Evolutionary conservation across 1,284 basidiomycete species (phyloP), one percentile per base, ranked within the genome.

Genomic region (Vanrija sp.): DNA sequence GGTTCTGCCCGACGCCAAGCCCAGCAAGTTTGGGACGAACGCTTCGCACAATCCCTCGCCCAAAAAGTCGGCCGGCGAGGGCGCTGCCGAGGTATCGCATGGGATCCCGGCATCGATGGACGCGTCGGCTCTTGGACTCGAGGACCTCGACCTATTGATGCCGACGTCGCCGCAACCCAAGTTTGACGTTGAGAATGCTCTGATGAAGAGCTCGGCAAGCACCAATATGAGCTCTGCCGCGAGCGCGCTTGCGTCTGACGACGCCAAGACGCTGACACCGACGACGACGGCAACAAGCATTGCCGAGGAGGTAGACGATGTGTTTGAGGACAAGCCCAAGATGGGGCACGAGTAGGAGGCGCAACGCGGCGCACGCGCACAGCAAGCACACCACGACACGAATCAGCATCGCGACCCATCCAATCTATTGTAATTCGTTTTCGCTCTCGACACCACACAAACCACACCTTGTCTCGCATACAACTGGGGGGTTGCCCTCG

Each of bases 1-100:
- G 71, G 82, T 91, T 16, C 73, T 91, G n/a, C 89, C 88, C 0
- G 81, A 81, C 60, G 87, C 88, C 35, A 65, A 66, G 45, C 57
- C 66, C 15, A 64, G 63, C 23, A 59, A 56, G 24, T 65, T 67
- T 47, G 51, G 51, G 7, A 47, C 50, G 8, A 41, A 47, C 38
- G 12, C 18, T n/a, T 3, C n/a, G 8, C 8, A 25, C 23, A 22
- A 22, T 9, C 27, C 51, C 4, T 57, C 55, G 19, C 55, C 59
- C 18, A 59, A 54, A 51, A 59, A 59, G 49, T 18, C 25, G 8
- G 45, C 57, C 1, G 53, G 53, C 39, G 57, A 59, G 45, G 31
- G 31, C 12, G 47, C 48, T 2, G 49, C 54, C 18, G 57, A 59
- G 51, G 49, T 59, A 16, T 59, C 57, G 41, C 57, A 59, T 35